Conservation (phyloP, 1,284 basidiomycete genomes). For the Boletellus deceptivus region DNA sequence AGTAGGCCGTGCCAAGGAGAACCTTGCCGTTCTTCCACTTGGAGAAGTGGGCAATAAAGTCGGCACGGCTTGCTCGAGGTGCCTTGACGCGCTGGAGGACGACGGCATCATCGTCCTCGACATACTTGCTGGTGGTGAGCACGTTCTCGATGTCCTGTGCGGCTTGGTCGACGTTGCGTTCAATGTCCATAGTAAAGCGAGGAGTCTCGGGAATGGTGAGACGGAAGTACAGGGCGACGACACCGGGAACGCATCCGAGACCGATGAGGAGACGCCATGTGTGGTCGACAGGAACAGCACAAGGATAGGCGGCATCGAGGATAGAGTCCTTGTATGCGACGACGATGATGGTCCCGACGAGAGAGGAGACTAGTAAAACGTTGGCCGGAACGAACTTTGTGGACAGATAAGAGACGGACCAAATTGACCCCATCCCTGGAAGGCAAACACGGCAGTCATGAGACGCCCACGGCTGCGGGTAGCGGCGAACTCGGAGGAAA, state of each 20-base stretch:
- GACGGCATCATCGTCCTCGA: conserved; percentile 30
- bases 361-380: conserved; percentile 39
- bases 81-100: conserved; percentile 40
- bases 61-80: conserved; percentile 46
- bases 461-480: conserved; percentile 54
- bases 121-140: conserved; percentile 40
- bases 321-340: conserved; percentile 55
- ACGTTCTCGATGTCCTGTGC: conserved; percentile 47
- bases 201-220: conserved; percentile 60
- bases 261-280: conserved; percentile 51
- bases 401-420: conserved; percentile 32
- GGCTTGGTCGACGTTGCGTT: conserved; percentile 55
- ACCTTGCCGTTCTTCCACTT: conserved; percentile 46
- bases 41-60: conserved; percentile 49
- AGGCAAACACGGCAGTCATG: conserved; percentile 56
- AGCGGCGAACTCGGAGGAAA: conserved; percentile 62
- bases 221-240: conserved; percentile 55
- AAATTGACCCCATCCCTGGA: conserved; percentile 56
- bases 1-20: conserved; percentile 48
- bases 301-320: conserved; percentile 31
- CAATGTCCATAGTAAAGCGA: conserved; percentile 72
- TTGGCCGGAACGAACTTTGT: background rate
- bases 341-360: conserved; percentile 58
- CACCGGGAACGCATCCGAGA: conserved; percentile 51
- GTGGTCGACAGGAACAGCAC: conserved; percentile 36